These are phyloP conservation scores for Echinochloa phyllopogon DNA, from an alignment of 176 grass and related monocot species.

Conservation along the genomic window DNA sequence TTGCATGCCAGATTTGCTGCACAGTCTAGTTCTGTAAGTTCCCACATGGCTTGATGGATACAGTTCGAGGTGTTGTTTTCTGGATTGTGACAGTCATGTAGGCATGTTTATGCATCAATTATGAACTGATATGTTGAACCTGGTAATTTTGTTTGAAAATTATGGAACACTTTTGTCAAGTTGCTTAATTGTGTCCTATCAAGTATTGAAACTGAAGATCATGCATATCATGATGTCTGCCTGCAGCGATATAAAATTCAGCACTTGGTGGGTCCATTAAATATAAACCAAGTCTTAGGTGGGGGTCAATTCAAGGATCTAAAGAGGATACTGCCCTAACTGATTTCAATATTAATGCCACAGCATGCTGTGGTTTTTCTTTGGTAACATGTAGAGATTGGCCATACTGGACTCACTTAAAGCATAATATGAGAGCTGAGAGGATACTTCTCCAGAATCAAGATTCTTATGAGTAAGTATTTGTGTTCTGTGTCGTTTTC, in stretches of 20 bases:
- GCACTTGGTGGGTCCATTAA: constrained; percentile 6
- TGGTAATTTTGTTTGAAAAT: constrained; percentile 10
- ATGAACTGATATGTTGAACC: constrained; percentile 28
- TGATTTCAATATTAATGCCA: background rate
- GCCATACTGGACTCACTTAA: constrained; percentile 68
- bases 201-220: background rate
- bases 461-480: constrained; percentile 66
- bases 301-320: too few relatives aligned
- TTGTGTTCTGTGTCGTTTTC: background rate
- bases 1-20: constrained; percentile 44
- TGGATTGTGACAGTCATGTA: background rate
- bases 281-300: background rate
- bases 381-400: constrained; percentile 55
- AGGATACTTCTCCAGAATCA: constrained; percentile 45
- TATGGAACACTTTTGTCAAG: background rate
- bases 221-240: constrained; percentile 13
- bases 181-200: background rate
- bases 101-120: constrained; percentile 27
- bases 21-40: constrained; percentile 63
- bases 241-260: constrained; percentile 13
- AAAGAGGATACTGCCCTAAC: constrained; percentile 25
- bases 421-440: constrained; percentile 56
- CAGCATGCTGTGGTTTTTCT: constrained; percentile 23
- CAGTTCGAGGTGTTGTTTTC: background rate
- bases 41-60: background rate